phyloP scores from a whole-genome alignment of 495 filamentous ascomycete genomes.

The Penicillium bialowiezense region DNA sequence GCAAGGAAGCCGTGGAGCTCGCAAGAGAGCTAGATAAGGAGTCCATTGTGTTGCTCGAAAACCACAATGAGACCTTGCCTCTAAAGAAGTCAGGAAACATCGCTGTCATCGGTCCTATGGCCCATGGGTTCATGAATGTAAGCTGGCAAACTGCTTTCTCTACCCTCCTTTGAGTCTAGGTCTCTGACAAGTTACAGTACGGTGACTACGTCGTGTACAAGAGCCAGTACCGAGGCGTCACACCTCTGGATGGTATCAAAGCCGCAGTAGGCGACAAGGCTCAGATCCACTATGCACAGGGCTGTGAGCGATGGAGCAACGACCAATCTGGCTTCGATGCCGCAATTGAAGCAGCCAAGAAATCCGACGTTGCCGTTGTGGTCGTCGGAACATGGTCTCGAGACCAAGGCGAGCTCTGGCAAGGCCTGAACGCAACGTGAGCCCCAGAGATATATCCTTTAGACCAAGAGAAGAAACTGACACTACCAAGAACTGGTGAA shows the following conservation, averaged over 20 bases:
- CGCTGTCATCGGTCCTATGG: constrained; percentile 75
- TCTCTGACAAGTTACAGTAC: constrained; percentile 37
- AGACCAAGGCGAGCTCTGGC: constrained; percentile 66
- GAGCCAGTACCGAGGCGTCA: constrained; percentile 60
- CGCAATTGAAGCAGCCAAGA: constrained; percentile 59
- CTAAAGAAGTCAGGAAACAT: constrained; percentile 57
- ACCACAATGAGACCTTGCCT: constrained; percentile 59
- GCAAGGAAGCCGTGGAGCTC: constrained; percentile 49
- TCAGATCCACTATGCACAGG: constrained; percentile 61
- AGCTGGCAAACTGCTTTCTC: constrained; percentile 15
- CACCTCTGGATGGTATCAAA: constrained; percentile 64
- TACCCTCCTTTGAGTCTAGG: background rate
- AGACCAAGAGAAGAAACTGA: background rate
- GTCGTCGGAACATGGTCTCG: constrained; percentile 74
- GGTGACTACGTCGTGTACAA: constrained; percentile 66
- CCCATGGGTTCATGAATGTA: constrained; percentile 66
- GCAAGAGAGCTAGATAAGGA: constrained; percentile 62
- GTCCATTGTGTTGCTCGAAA: constrained; percentile 68
- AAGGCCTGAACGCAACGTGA: constrained; percentile 61
- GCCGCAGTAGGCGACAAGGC: constrained; percentile 51
- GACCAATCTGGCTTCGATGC: constrained; percentile 61
- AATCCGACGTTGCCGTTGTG: constrained; percentile 67
- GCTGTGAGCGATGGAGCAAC: constrained; percentile 70
- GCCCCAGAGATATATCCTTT: constrained; percentile 4
- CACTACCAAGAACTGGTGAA: constrained; percentile 57